phyloP scores from a whole-genome alignment of 2,329 filamentous ascomycete genomes.

The Ophiocordyceps australis region DNA sequence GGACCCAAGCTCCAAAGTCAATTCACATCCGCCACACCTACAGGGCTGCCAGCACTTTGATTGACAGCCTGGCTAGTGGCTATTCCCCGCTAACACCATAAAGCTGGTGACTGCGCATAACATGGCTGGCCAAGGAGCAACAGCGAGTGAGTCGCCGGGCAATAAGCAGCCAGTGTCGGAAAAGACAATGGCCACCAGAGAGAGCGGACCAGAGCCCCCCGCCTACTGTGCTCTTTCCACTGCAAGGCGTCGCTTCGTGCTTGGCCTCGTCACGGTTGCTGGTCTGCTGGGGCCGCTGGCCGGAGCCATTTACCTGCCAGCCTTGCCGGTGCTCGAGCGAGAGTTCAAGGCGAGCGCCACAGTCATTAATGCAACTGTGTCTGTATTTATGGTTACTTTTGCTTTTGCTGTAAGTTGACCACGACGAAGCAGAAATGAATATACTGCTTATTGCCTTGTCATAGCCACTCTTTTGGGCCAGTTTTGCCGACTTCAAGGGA shows the following conservation, averaged over 20 bases:
- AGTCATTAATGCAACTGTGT: constrained; percentile 22
- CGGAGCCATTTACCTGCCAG: constrained; percentile 24
- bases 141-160: too few relatives aligned
- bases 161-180: too few relatives aligned
- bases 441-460: not conserved
- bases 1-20: too few relatives aligned
- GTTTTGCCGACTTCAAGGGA: constrained; percentile 18
- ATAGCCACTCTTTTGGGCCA: constrained; percentile 20
- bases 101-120: too few relatives aligned
- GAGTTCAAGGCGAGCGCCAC: constrained; percentile 16
- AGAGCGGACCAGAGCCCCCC: not conserved
- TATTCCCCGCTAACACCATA: too few relatives aligned
- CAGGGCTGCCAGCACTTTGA: too few relatives aligned
- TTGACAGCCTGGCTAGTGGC: too few relatives aligned
- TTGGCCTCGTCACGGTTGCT: constrained; percentile 18
- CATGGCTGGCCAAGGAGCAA: too few relatives aligned
- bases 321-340: constrained; percentile 15
- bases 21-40: too few relatives aligned
- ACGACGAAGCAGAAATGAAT: too few relatives aligned
- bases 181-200: not conserved
- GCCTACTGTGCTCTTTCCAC: constrained; percentile 19
- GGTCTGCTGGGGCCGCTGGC: constrained; percentile 22
- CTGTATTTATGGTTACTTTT: constrained; percentile 23
- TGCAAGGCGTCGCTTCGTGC: constrained; percentile 15
- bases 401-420: constrained; percentile 13